Percentiles rank a stretch among this genome's conserved stretches.
phyloP scores from a whole-genome alignment of 2,329 filamentous ascomycete species.

The Phyllosticta citriasiana region DNA sequence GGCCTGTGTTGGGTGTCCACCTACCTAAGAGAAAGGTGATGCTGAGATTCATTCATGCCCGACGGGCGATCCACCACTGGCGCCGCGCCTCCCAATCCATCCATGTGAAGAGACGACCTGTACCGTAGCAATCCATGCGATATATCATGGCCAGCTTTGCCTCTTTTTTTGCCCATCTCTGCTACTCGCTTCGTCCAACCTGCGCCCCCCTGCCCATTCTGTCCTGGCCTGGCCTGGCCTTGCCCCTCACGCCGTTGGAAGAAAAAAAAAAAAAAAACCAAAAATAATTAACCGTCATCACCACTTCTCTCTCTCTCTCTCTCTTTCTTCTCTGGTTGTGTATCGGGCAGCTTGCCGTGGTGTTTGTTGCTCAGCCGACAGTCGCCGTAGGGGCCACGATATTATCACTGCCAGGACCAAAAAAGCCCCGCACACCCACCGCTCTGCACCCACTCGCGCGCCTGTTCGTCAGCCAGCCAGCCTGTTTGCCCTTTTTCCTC shows the following conservation, averaged over 20 bases:
- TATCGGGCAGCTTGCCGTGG: not conserved
- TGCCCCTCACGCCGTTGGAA: not conserved
- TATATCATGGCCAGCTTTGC: not conserved
- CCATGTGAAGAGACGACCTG: not conserved
- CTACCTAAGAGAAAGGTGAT: too few species aligned
- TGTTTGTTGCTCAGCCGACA: not conserved
- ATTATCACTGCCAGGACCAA: not conserved
- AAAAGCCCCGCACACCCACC: not conserved
- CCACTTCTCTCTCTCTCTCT: too few species aligned
- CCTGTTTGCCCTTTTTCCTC: not conserved
- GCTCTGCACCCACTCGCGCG: too few species aligned
- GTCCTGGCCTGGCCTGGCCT: too few species aligned
- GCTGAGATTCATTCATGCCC: not conserved
- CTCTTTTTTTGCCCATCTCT: not conserved
- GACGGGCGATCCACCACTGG: not conserved
- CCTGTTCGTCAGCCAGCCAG: too few species aligned
- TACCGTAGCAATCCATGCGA: not conserved
- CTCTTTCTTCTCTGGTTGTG: too few species aligned
- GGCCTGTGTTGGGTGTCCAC: too few species aligned
- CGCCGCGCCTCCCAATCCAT: not conserved
- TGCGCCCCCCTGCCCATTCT: too few species aligned
- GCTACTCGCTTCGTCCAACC: not conserved
- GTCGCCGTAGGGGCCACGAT: too few species aligned
- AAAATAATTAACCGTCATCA: not conserved
- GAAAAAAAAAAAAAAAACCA: too few species aligned